phyloP scores from a whole-genome alignment of 768 basidiomycete genomes.

The Postia placenta region DNA sequence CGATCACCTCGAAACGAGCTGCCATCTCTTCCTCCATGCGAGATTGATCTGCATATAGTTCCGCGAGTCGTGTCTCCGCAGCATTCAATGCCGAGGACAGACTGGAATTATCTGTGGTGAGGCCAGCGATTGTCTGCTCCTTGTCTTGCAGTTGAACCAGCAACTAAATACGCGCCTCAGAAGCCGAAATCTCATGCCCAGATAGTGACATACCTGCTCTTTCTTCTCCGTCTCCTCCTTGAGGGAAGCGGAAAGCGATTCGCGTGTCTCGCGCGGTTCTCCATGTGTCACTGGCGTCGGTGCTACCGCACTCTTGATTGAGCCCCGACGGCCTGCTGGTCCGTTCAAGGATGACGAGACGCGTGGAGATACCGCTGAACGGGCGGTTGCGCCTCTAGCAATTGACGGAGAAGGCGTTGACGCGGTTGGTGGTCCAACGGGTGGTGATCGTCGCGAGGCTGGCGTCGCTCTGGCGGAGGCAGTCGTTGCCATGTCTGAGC shows the following conservation, averaged over 20 bases:
- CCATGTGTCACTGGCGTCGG: constrained; percentile 33
- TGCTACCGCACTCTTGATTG: constrained; percentile 36
- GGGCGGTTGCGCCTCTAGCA: constrained; percentile 52
- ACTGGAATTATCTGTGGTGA: constrained; percentile 59
- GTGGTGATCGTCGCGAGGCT: constrained; percentile 36
- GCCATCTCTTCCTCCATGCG: constrained; percentile 79
- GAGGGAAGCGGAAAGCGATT: constrained; percentile 54
- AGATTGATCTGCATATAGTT: constrained; percentile 76
- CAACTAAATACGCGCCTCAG: constrained; percentile 42
- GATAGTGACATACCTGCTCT: constrained; percentile 52
- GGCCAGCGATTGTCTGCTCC: constrained; percentile 57
- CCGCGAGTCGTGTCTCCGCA: constrained; percentile 69
- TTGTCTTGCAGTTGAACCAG: constrained; percentile 74
- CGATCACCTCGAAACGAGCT: constrained; percentile 74
- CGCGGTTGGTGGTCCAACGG: constrained; percentile 37
- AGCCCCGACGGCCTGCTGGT: constrained; percentile 43
- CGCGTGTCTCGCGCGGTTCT: constrained; percentile 48
- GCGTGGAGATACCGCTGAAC: constrained; percentile 59
- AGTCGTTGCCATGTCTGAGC: constrained; percentile 38
- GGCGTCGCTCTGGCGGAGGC: constrained; percentile 40
- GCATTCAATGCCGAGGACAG: constrained; percentile 58
- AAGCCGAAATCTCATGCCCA: neutral
- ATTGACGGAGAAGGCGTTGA: constrained; percentile 36
- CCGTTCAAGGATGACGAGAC: constrained; percentile 42
- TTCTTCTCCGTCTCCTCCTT: constrained; percentile 78